Evolutionary conservation across 306 rosid genomes (phyloP).

Genomic region (Abrus pulchellus): DNA sequence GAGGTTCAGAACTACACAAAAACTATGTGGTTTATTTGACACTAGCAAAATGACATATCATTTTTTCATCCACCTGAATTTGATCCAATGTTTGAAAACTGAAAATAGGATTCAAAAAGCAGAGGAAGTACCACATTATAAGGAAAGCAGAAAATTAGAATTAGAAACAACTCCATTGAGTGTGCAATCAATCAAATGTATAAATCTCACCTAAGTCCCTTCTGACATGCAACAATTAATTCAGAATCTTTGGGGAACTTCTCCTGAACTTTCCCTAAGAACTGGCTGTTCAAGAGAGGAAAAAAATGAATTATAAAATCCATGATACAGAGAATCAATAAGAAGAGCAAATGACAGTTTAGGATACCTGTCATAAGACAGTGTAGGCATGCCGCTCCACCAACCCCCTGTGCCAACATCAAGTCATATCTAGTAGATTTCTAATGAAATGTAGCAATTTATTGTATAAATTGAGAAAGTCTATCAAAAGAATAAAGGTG

Average conservation of each 20-base stretch:
- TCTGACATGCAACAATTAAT: slow-evolving; percentile 93
- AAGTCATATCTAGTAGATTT: slow-evolving; percentile 45
- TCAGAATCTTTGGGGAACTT: slow-evolving; percentile 84
- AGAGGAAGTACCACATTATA: slow-evolving; percentile 35
- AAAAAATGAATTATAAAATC: slow-evolving; percentile 39
- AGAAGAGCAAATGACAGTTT: slow-evolving; percentile 28
- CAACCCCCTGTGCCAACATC: slow-evolving; percentile 75
- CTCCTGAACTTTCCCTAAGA: slow-evolving; percentile 77
- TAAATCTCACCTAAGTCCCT: slow-evolving; percentile 79
- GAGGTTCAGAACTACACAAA: slow-evolving; percentile 36
- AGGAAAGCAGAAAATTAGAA: slow-evolving; percentile 23
- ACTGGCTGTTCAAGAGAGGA: slow-evolving; percentile 64
- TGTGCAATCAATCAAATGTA: slow-evolving; percentile 36
- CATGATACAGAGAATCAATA: slow-evolving; percentile 26
- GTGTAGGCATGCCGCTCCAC: slow-evolving; percentile 95
- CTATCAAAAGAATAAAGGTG: not conserved
- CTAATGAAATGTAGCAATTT: slow-evolving; percentile 20
- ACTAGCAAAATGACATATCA: slow-evolving; percentile 23
- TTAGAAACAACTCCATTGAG: slow-evolving; percentile 40
- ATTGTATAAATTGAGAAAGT: slow-evolving; percentile 12
- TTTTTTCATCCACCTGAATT: slow-evolving; percentile 21
- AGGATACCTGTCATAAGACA: slow-evolving; percentile 74
- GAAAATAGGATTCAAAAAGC: slow-evolving; percentile 16
- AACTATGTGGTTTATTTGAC: slow-evolving; percentile 12
- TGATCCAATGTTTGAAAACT: slow-evolving; percentile 9